Percentiles rank a stretch among this genome's conserved stretches.
Conservation (phyloP, 495 filamentous ascomycete genomes). For the Stereocaulon alpinum region DNA sequence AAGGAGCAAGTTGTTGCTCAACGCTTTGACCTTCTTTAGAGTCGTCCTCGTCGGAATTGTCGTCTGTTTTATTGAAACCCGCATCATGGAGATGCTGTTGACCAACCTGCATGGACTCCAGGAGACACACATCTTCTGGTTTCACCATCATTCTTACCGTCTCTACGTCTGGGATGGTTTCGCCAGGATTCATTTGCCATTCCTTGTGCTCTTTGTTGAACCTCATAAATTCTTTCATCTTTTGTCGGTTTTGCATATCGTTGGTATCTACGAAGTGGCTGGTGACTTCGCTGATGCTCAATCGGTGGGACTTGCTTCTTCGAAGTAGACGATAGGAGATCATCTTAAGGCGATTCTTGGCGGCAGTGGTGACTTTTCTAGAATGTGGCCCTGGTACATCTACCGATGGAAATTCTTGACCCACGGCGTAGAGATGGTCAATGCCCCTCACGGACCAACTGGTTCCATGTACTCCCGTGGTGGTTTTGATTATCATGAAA, state of each 20-base stretch:
- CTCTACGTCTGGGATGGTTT: constrained; percentile 64
- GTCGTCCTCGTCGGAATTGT: constrained; percentile 57
- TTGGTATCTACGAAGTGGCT: constrained; percentile 79
- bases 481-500: constrained; percentile 76
- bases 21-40: constrained; percentile 57
- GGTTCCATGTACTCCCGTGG: constrained; percentile 60
- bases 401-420: constrained; percentile 81
- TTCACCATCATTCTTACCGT: constrained; percentile 77
- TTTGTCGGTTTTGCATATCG: constrained; percentile 90
- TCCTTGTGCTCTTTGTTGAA: constrained; percentile 76
- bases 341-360: constrained; percentile 94
- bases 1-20: constrained; percentile 88
- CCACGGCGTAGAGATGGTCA: constrained; percentile 79
- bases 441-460: constrained; percentile 76
- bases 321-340: constrained; percentile 76
- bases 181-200: constrained; percentile 65
- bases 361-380: constrained; percentile 83
- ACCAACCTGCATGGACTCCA: constrained; percentile 96
- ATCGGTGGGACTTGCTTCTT: constrained; percentile 55
- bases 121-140: constrained; percentile 85
- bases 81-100: constrained; percentile 73
- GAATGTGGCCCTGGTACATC: constrained; percentile 91
- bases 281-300: constrained; percentile 70
- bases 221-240: constrained; percentile 89
- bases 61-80: constrained; percentile 66